A percentile compares a stretch with the other conserved stretches of the same genome.
phyloP scores from a whole-genome alignment of 2,329 filamentous ascomycete species.

The Pyricularia pennisetigena region DNA sequence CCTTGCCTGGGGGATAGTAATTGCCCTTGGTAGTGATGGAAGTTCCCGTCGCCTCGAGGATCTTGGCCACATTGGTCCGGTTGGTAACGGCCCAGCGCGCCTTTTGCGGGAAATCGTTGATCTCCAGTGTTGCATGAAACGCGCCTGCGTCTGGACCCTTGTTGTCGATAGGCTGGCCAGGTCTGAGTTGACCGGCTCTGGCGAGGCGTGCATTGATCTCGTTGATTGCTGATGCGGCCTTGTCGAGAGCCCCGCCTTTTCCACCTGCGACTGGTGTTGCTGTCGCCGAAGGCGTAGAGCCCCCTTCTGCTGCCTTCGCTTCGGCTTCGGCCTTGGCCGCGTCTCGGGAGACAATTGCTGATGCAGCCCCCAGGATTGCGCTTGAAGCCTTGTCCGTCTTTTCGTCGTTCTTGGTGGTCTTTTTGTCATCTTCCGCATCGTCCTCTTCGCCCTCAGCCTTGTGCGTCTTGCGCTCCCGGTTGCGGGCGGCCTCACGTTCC shows the following conservation, averaged over 20 bases:
- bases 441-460: conserved; percentile 81
- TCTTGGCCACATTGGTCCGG: conserved; percentile 95
- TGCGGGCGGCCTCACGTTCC: conserved; percentile 77
- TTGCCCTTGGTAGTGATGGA: conserved; percentile 96
- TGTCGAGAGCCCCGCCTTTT: conserved; percentile 57
- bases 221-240: conserved; percentile 81
- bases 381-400: conserved; percentile 60
- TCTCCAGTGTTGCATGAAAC: conserved; percentile 94
- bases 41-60: conserved; percentile 86
- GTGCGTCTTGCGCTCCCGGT: conserved; percentile 79
- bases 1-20: conserved; percentile 76
- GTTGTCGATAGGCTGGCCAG: conserved; percentile 94
- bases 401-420: conserved; percentile 51
- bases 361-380: conserved; percentile 56
- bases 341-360: conserved; percentile 45
- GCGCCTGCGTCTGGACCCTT: conserved; percentile 95
- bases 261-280: conserved; percentile 18
- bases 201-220: conserved; percentile 87
- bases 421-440: conserved; percentile 65
- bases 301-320: conserved; percentile 17
- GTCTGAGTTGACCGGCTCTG: conserved; percentile 79
- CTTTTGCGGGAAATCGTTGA: conserved; percentile 99
- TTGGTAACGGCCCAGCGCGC: conserved; percentile 98
- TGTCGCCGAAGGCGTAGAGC: not conserved
- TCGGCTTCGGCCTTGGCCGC: conserved; percentile 31